Percentiles rank a stretch among this genome's conserved stretches.
These are phyloP conservation scores for Metschnikowia proteae DNA, from an alignment of 805 yeast genomes.

Conservation along the genomic window DNA sequence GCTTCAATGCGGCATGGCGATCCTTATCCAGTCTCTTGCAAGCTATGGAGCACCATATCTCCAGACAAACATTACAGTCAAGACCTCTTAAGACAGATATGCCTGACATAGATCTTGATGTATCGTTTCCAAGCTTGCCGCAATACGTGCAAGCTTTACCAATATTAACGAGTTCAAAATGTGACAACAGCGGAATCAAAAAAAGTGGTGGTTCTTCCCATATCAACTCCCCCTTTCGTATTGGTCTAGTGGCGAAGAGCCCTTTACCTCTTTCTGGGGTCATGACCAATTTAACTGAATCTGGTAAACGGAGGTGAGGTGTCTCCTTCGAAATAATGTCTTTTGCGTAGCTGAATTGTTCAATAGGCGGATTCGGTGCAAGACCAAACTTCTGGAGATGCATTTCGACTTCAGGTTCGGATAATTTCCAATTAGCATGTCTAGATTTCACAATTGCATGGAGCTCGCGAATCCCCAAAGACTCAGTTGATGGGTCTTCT, in stretches of 20 bases:
- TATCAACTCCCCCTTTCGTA: slow-evolving; percentile 49
- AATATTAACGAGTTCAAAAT: slow-evolving; percentile 50
- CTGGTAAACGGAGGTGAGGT: slow-evolving; percentile 41
- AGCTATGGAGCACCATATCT: slow-evolving; percentile 63
- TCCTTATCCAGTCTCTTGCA: slow-evolving; percentile 55
- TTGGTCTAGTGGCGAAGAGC: slow-evolving; percentile 46
- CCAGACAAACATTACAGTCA: slow-evolving; percentile 62
- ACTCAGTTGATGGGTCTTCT: slow-evolving; percentile 59
- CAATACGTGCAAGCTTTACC: slow-evolving; percentile 75
- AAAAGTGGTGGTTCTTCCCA: slow-evolving; percentile 63
- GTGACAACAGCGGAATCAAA: slow-evolving; percentile 65
- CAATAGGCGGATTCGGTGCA: slow-evolving; percentile 27
- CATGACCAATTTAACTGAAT: slow-evolving; percentile 42
- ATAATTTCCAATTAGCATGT: slow-evolving; percentile 60
- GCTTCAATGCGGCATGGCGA: slow-evolving; percentile 55
- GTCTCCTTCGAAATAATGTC: slow-evolving; percentile 51
- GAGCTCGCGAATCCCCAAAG: slow-evolving; percentile 52
- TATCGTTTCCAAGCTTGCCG: slow-evolving; percentile 48
- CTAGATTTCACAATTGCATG: slow-evolving; percentile 46
- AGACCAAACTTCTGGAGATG: slow-evolving; percentile 57
- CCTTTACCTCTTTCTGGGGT: slow-evolving; percentile 60
- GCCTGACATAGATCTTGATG: slow-evolving; percentile 24
- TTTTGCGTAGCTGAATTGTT: slow-evolving; percentile 48
- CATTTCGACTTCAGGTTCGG: slow-evolving; percentile 53
- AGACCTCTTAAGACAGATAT: slow-evolving; percentile 43